Conservation (phyloP, 495 filamentous ascomycete genomes). For the Hyphodiscus hymeniophilus region DNA sequence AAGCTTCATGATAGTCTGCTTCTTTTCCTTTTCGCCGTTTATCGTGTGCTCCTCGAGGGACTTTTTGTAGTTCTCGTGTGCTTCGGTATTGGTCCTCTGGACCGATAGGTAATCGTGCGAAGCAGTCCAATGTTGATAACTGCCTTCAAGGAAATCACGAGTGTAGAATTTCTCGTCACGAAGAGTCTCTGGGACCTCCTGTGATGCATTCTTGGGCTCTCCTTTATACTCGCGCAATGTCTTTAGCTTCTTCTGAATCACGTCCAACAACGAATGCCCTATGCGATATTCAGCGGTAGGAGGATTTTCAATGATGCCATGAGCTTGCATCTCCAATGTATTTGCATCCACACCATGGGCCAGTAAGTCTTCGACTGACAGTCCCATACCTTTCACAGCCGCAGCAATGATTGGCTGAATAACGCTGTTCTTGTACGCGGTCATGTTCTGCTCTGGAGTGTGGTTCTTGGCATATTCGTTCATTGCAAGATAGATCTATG, state of each 20-base stretch:
- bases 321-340: constrained; percentile 29
- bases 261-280: constrained; percentile 46
- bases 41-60: constrained; percentile 5
- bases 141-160: constrained; percentile 31
- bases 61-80: constrained; percentile 25
- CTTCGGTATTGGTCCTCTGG: constrained; percentile 18
- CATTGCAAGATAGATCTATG: constrained; percentile 19
- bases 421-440: constrained; percentile 26
- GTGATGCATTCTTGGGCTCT: constrained; percentile 5
- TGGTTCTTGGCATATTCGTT: constrained; percentile 20
- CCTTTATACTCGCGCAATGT: constrained; percentile 35
- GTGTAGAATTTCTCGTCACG: constrained; percentile 34
- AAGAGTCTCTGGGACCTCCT: constrained; percentile 17
- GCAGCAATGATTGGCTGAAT: constrained; percentile 56
- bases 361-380: constrained; percentile 47
- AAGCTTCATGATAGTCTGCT: constrained; percentile 36
- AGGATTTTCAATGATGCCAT: constrained; percentile 23
- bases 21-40: constrained; percentile 41
- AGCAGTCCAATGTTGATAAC: constrained; percentile 40
- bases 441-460: constrained; percentile 32
- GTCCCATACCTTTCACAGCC: constrained; percentile 38
- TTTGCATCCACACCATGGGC: constrained; percentile 51
- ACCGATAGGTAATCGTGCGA: constrained; percentile 5
- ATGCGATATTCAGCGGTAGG: constrained; percentile 2
- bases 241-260: constrained; percentile 41